phyloP scores from a whole-genome alignment of 2,329 filamentous ascomycete genomes.

The Albophoma yamanashiensis region DNA sequence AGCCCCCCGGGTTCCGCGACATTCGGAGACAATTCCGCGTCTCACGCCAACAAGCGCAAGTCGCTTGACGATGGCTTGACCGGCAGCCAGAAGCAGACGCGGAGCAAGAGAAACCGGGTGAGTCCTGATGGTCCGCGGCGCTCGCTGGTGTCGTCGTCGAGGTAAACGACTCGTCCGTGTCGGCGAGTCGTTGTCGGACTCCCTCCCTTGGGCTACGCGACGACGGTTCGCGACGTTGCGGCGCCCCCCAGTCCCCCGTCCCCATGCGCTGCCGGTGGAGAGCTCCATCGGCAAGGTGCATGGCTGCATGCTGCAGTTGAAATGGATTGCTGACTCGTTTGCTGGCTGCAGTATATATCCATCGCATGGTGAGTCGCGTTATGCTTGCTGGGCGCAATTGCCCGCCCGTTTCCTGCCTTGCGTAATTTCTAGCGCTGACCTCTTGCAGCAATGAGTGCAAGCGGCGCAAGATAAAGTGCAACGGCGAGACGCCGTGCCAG shows the following conservation, averaged over 20 bases:
- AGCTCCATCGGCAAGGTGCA: background rate
- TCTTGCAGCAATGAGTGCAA: constrained; percentile 59
- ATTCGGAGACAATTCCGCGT: constrained; percentile 40
- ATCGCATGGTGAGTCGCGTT: constrained; percentile 43
- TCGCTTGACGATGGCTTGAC: constrained; percentile 28
- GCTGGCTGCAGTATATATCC: constrained; percentile 39
- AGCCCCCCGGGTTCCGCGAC: constrained; percentile 27
- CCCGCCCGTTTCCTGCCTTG: too few relatives aligned
- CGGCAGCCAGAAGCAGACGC: constrained; percentile 38
- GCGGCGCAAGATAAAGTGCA: constrained; percentile 66
- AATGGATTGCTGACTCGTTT: background rate
- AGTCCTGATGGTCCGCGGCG: constrained; percentile 14
- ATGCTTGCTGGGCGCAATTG: background rate
- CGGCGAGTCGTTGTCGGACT: background rate
- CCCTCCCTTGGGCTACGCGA: background rate
- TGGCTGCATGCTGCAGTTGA: background rate
- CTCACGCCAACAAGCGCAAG: constrained; percentile 23
- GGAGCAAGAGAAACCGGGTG: constrained; percentile 50
- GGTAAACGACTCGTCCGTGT: background rate
- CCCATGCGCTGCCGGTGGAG: background rate
- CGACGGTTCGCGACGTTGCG: background rate
- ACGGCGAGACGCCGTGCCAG: constrained; percentile 57
- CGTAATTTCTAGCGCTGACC: background rate
- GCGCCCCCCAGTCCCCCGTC: background rate
- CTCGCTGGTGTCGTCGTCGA: background rate